These are phyloP conservation scores for Echria macrotheca DNA, from an alignment of 495 filamentous ascomycete genomes.

Conservation along the genomic window DNA sequence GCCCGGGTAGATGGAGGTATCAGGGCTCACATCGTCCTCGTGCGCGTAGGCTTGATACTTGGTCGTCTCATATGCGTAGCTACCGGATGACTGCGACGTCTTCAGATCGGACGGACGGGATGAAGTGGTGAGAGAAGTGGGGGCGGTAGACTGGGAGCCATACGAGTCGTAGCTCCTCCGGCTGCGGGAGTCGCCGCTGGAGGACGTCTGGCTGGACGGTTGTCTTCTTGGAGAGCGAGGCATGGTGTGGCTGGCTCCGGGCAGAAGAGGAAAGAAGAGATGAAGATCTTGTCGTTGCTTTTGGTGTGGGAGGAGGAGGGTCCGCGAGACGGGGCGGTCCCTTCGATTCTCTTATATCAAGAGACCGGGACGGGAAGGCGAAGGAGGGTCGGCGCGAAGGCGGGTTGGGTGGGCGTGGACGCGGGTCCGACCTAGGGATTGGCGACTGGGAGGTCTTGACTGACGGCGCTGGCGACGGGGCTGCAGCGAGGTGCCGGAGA, in stretches of 20 bases:
- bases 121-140: constrained; percentile 58
- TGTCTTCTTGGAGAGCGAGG: constrained; percentile 23
- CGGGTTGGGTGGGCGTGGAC: constrained; percentile 18
- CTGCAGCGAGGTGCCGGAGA: constrained; percentile 2
- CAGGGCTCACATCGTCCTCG: constrained; percentile 43
- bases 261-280: not conserved
- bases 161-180: constrained; percentile 54
- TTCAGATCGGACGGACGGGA: constrained; percentile 43
- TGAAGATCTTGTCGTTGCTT: constrained; percentile 3
- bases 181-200: constrained; percentile 55
- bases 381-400: constrained; percentile 4
- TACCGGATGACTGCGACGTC: constrained; percentile 24
- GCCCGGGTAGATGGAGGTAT: constrained; percentile 47
- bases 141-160: constrained; percentile 61
- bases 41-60: constrained; percentile 34
- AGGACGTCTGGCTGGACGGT: constrained; percentile 37
- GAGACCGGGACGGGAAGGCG: not conserved
- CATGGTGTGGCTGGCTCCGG: constrained; percentile 18
- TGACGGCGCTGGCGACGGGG: not conserved
- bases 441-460: constrained; percentile 16
- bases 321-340: constrained; percentile 13
- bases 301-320: constrained; percentile 11
- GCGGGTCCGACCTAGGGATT: constrained; percentile 12
- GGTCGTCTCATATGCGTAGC: constrained; percentile 19
- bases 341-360: constrained; percentile 25